These are phyloP conservation scores for Apiotrichum mycotoxinovorans DNA, from an alignment of 1,284 basidiomycete genomes.

Conservation along the genomic window DNA sequence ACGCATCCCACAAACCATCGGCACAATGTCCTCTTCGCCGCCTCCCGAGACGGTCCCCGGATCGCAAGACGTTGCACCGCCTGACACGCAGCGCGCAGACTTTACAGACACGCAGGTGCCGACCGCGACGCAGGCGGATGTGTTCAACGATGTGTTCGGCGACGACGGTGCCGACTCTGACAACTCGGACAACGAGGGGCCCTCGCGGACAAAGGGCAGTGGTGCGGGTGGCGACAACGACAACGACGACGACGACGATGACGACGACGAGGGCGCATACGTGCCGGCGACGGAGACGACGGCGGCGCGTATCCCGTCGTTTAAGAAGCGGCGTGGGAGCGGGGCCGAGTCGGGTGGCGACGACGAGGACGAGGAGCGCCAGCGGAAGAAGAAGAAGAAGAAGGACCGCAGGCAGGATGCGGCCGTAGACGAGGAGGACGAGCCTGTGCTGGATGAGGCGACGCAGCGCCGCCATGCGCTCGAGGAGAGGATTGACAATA, in stretches of 20 bases:
- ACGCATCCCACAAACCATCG: neutral
- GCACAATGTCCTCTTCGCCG: constrained; percentile 11
- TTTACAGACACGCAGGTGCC: neutral
- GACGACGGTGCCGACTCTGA: constrained; percentile 63
- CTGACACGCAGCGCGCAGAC: neutral
- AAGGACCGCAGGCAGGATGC: constrained; percentile 8
- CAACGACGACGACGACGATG: constrained; percentile 43
- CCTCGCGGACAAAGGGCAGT: neutral
- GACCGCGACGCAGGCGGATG: constrained; percentile 3
- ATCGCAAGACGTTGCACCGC: neutral
- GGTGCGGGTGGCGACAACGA: constrained; percentile 43
- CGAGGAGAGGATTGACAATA: constrained; percentile 62
- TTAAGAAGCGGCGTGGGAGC: constrained; percentile 48
- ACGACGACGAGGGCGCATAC: constrained; percentile 55
- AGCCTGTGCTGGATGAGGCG: constrained; percentile 39
- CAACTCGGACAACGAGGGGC: constrained; percentile 65
- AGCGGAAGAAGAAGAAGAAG: constrained; percentile 55
- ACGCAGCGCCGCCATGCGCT: constrained; percentile 31
- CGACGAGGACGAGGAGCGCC: constrained; percentile 52
- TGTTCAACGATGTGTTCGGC: constrained; percentile 56
- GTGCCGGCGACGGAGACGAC: constrained; percentile 56
- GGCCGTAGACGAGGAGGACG: constrained; percentile 36
- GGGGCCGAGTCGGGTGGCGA: constrained; percentile 56
- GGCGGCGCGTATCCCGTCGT: constrained; percentile 42
- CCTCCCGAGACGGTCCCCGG: neutral